phyloP scores from a whole-genome alignment of 805 yeast genomes.

The Zygoascus biomembranicola region DNA sequence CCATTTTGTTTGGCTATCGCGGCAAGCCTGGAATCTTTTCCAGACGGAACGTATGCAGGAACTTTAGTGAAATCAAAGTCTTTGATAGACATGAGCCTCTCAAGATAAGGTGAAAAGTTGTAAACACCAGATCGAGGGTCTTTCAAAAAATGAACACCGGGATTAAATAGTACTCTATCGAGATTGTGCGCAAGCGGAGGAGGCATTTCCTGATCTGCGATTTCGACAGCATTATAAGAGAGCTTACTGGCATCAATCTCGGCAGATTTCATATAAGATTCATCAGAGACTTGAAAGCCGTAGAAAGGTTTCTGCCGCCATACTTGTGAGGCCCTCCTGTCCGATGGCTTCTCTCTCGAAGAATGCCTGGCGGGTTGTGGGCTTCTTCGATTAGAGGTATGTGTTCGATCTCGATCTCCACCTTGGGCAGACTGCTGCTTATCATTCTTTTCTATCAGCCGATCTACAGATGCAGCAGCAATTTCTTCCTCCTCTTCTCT shows the following conservation, averaged over 20 bases:
- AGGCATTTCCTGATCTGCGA: constrained; percentile 18
- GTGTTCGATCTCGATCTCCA: no score
- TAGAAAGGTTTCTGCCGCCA: background rate
- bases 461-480: background rate
- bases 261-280: background rate
- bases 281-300: background rate
- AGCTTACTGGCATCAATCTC: constrained; percentile 6
- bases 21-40: constrained; percentile 50
- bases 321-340: background rate
- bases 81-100: constrained; percentile 50
- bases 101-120: constrained; percentile 58
- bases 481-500: background rate
- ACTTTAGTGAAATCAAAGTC: constrained; percentile 58
- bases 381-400: no score
- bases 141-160: constrained; percentile 67
- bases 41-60: constrained; percentile 54
- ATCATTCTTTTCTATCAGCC: background rate
- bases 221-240: constrained; percentile 10
- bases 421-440: no score
- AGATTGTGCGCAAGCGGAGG: constrained; percentile 61
- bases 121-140: constrained; percentile 71
- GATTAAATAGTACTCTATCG: constrained; percentile 66
- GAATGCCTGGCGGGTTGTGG: no score
- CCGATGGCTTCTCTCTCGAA: no score
- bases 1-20: constrained; percentile 35